Conservation (phyloP, 2,329 filamentous ascomycete genomes). For the Phoma sp. region DNA sequence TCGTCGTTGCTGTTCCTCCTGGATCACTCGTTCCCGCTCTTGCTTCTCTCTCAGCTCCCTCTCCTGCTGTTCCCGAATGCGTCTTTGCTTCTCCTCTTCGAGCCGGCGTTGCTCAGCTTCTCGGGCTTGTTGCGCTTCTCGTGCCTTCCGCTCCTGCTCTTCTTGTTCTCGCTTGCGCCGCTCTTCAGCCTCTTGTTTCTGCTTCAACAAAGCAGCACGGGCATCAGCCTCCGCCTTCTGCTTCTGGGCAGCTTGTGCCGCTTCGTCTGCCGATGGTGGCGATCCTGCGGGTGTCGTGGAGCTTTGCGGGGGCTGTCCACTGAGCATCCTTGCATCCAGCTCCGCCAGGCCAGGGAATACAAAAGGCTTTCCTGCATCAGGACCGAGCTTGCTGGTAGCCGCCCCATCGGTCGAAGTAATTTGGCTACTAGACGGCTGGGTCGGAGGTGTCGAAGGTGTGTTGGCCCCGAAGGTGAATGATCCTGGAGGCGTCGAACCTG, state of each 20-base stretch:
- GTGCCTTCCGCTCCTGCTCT: slow-evolving; percentile 10
- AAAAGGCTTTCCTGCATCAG: slow-evolving; percentile 2
- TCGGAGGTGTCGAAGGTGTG: not conserved
- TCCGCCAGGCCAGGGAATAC: slow-evolving; percentile 17
- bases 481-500: slow-evolving; percentile 9
- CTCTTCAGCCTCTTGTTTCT: slow-evolving; percentile 15
- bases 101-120: slow-evolving; percentile 26
- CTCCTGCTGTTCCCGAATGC: slow-evolving; percentile 20
- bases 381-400: not conserved
- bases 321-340: not conserved
- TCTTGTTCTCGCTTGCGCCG: slow-evolving; percentile 13
- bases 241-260: slow-evolving; percentile 22
- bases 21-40: slow-evolving; percentile 26
- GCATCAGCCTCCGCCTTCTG: slow-evolving; percentile 21
- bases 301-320: not conserved
- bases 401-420: not conserved
- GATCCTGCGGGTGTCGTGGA: slow-evolving; percentile 19
- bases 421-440: not conserved
- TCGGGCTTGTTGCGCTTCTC: slow-evolving; percentile 23
- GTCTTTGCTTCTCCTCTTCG: slow-evolving; percentile 23
- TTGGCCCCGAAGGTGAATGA: slow-evolving; percentile 4
- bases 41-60: slow-evolving; percentile 23
- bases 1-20: slow-evolving; percentile 29
- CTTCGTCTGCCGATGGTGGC: slow-evolving; percentile 15
- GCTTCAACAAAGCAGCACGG: slow-evolving; percentile 20